Evolutionary conservation across 257 asterid species (phyloP).

Genomic region (Buddleja alternifolia): DNA sequence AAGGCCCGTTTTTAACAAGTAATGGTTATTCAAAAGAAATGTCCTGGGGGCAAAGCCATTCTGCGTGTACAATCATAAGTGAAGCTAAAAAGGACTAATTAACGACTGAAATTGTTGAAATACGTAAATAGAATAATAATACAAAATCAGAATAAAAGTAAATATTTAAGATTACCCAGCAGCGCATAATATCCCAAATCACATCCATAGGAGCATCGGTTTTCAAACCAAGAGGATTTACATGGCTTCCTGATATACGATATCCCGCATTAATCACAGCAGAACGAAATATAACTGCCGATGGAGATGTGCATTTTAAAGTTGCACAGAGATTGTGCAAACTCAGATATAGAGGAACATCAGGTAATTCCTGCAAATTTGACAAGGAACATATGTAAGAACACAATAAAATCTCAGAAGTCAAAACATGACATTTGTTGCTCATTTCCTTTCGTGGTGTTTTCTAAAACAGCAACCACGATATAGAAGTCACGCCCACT

Average conservation of each 20-base stretch:
- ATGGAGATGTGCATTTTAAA: conserved; percentile 70
- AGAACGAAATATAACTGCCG: conserved; percentile 66
- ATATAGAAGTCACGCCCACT: too few relatives aligned
- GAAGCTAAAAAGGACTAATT: too few relatives aligned
- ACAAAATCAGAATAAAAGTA: too few relatives aligned
- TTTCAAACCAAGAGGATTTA: conserved; percentile 64
- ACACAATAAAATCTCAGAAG: neutral
- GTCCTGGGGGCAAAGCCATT: too few relatives aligned
- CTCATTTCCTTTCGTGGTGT: too few relatives aligned
- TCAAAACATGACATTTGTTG: neutral
- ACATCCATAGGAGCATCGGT: conserved; percentile 80
- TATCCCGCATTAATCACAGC: conserved; percentile 76
- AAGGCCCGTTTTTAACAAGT: neutral
- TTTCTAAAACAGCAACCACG: too few relatives aligned
- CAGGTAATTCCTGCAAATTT: conserved; percentile 61
- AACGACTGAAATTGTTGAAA: too few relatives aligned
- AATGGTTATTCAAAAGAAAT: neutral
- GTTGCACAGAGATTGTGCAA: conserved; percentile 73
- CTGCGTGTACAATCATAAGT: too few relatives aligned
- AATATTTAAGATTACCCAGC: conserved; percentile 50
- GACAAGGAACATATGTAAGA: neutral
- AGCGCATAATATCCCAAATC: conserved; percentile 80
- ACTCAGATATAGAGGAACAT: conserved; percentile 65
- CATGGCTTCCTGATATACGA: conserved; percentile 73
- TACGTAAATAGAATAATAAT: too few relatives aligned